Evolutionary conservation across 2,329 filamentous ascomycete genomes (phyloP), one percentile per base, ranked within the genome.

Genomic region (Monascus ruber): DNA sequence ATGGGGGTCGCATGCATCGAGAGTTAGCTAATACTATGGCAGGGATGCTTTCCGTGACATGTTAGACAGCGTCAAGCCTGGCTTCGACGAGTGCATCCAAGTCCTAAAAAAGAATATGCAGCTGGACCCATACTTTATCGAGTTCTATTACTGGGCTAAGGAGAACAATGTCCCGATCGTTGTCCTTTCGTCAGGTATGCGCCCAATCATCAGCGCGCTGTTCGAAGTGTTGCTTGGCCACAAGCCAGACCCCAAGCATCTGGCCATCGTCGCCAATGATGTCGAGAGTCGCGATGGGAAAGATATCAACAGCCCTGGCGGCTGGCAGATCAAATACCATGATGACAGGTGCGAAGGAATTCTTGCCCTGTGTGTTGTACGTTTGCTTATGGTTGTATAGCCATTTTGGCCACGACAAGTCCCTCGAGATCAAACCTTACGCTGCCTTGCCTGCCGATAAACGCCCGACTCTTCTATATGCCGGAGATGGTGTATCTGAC

Each of bases 321-420:
- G 87, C 26, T 98, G 91, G 91, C 71, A 81, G 55, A 89, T 98
- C 51, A 71, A 77, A 42, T 98, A 81, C 65, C 87, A 86, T 55
- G 88, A 98, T 59, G 85, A 89, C 44, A 86, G 77, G 77, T 81
- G 56, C 56, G 63, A 24, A 24, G 31, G 11, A 8, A 25, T 42
- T 42, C 11, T 38, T 26, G 36, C 38, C 5, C 34, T 25, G 27
- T 29, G 9, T 10, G 38, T 43, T 37, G 26, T 34, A 34, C 11
- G n/a, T 2, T 31, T 11, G 24, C 11, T 11, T 31, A 35, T 17
- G 31, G 17, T 31, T 24, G 9, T 39, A 42, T 45, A 85, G 83
- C 56, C 74, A 80, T 42, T 93, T 93, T 54, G 91, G 91, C n/a
- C 91, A 98, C 59, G 89, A 98, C 72, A 98, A 98, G 76, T 88